Conservation (phyloP, 140 eudicot genomes). For the Flaveria floridana region DNA sequence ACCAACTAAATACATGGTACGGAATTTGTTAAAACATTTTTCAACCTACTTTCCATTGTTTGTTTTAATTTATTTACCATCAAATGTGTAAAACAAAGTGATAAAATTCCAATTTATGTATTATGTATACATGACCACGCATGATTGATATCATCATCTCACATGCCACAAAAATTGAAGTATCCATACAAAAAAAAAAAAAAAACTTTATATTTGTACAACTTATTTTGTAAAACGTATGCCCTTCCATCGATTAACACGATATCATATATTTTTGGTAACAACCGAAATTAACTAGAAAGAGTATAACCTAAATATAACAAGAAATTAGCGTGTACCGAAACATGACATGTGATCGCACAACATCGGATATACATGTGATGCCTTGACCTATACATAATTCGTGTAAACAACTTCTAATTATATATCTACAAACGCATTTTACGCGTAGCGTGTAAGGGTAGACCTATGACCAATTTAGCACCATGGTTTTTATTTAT, state of each 20-base stretch:
- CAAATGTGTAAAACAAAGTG: no score
- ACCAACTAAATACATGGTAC: not conserved
- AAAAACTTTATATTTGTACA: not conserved
- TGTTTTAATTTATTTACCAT: no score
- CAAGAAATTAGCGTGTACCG: not conserved
- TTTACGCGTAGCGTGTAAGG: not conserved
- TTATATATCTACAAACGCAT: not conserved
- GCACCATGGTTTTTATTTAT: no score
- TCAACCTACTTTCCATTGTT: not conserved
- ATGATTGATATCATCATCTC: conserved; percentile 5
- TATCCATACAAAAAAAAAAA: not conserved
- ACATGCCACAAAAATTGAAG: not conserved
- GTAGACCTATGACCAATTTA: not conserved
- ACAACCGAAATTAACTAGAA: conserved; percentile 2
- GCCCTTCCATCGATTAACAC: not conserved
- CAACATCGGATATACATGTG: conserved; percentile 5
- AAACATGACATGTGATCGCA: conserved; percentile 18
- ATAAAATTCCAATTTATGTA: not conserved
- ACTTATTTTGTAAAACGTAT: not conserved
- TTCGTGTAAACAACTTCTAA: not conserved
- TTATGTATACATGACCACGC: not conserved
- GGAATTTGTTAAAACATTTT: not conserved
- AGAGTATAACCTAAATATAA: not conserved
- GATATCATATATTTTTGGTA: not conserved
- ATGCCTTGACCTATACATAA: not conserved